phyloP scores from a whole-genome alignment of 305 asterid genomes.

The Solanum aculeatissimum region DNA sequence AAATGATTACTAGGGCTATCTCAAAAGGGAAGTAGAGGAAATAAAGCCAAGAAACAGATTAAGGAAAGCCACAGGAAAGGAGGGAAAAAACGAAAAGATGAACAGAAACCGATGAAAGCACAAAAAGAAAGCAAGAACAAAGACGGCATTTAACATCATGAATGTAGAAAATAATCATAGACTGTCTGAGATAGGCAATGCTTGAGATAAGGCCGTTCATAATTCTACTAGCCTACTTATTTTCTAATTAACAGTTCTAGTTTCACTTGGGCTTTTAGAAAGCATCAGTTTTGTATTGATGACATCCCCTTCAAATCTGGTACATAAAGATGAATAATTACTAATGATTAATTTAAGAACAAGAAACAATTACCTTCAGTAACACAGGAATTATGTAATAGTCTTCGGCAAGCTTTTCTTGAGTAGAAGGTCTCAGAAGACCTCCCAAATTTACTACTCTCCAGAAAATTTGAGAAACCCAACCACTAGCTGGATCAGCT shows the following conservation, averaged over 20 bases:
- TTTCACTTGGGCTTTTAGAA: not conserved
- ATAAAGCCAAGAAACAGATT: not conserved
- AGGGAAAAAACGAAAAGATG: not conserved
- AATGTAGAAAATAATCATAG: not conserved
- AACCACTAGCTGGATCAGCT: conserved; percentile 13
- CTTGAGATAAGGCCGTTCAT: not conserved
- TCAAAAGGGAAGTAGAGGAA: not conserved
- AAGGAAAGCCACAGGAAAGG: not conserved
- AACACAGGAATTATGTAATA: conserved; percentile 36
- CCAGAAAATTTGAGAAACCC: conserved; percentile 35
- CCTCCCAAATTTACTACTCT: conserved; percentile 27
- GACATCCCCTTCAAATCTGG: not conserved
- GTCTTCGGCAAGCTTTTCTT: conserved; percentile 27
- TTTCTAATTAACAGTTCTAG: not conserved
- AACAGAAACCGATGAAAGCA: not conserved
- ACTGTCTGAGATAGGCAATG: not conserved
- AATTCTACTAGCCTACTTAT: not conserved
- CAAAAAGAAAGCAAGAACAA: not conserved
- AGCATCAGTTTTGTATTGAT: not conserved
- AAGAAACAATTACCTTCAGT: conserved; percentile 29
- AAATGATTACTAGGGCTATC: not conserved
- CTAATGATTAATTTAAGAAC: not conserved
- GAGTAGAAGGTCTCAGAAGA: conserved; percentile 3
- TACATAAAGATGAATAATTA: not conserved
- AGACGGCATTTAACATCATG: not conserved